phyloP scores from a whole-genome alignment of 805 yeast genomes.

The Candida sphagnicola region DNA sequence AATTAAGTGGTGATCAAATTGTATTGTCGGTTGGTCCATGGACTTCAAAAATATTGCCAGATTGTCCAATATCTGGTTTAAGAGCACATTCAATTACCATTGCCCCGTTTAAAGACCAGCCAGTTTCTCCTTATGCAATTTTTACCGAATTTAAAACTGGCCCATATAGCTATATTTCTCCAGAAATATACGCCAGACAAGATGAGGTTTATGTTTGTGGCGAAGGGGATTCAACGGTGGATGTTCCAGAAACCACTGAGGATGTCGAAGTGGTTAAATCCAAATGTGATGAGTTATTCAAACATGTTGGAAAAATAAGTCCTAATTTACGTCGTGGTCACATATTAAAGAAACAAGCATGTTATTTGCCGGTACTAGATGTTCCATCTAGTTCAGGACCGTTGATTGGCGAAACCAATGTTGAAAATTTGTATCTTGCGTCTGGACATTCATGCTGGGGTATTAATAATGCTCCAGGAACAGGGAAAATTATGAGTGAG shows the following conservation, averaged over 20 bases:
- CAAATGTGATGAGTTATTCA: slow-evolving; percentile 83
- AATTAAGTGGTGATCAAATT: slow-evolving; percentile 59
- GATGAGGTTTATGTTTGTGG: slow-evolving; percentile 98
- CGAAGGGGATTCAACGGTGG: slow-evolving; percentile 89
- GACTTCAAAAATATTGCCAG: slow-evolving; percentile 87
- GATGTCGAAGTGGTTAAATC: slow-evolving; percentile 85
- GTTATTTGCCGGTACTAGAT: slow-evolving; percentile 91
- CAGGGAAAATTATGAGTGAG: slow-evolving; percentile 92
- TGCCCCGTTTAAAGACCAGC: slow-evolving; percentile 65
- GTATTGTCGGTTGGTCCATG: slow-evolving; percentile 92
- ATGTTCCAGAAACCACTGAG: slow-evolving; percentile 90
- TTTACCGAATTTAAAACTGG: slow-evolving; percentile 85
- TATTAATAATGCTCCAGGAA: slow-evolving; percentile 94
- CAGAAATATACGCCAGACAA: slow-evolving; percentile 91
- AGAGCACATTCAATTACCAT: slow-evolving; percentile 95
- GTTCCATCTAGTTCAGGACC: slow-evolving; percentile 94
- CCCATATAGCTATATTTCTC: slow-evolving; percentile 69
- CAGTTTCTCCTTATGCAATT: slow-evolving; percentile 88
- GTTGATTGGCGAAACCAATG: slow-evolving; percentile 88
- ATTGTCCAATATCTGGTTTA: slow-evolving; percentile 90
- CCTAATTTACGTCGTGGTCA: slow-evolving; percentile 69
- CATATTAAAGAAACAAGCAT: slow-evolving; percentile 82
- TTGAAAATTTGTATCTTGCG: slow-evolving; percentile 70
- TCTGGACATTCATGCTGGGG: slow-evolving; percentile 99
- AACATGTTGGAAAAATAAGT: slow-evolving; percentile 73